Evolutionary conservation across 164 flowering plant genomes (phyloP), one percentile per base, ranked within the genome.

Genomic region (Paratinospora sagittata): DNA sequence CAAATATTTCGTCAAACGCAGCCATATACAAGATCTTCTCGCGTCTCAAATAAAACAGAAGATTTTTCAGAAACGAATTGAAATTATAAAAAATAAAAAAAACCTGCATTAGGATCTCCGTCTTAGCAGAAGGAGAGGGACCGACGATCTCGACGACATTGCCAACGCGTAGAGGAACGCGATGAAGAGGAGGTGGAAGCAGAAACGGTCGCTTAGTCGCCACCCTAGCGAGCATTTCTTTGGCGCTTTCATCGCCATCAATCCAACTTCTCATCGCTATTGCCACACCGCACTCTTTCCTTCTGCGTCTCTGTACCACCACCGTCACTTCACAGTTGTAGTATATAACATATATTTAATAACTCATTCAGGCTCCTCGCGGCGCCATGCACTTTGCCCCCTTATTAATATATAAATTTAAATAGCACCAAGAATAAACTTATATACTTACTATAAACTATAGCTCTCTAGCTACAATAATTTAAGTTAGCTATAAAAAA

Each of bases 111-210:
- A 93, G 65, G 71, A 90, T 82, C 14, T 85, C 82, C 68, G 98
- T 83, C 81, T 93, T 93, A 79, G 96, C 92, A 27, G 98, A 90
- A 70, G 91, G 85, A 70, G 97, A 87, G 0, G 96, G 86, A 4
- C 98, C 98, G 36, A 79, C 82, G 72, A 93, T 82, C 78, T 93
- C 98, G 21, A 93, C 86, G 64, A 91, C 86, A 55, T 89, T 91
- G 73, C 96, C 96, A 60, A 79, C 80, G 66, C 94, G 92, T 5
- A 93, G 82, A 66, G 98, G 98, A 74, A 90, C 78, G 5, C 90
- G 80, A 68, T 90, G 91, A 55, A 93, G 89, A 27, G 92, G 97
- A 45, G 84, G 88, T 14, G 86, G 80, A 58, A 83, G 73, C 41
- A 84, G 71, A 68, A 76, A 73, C 0, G 92, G 89, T 1, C 90